Percentiles rank a stretch among this genome's conserved stretches.
These are phyloP conservation scores for Suillus sp. DNA, from an alignment of 768 basidiomycete genomes.

Conservation along the genomic window DNA sequence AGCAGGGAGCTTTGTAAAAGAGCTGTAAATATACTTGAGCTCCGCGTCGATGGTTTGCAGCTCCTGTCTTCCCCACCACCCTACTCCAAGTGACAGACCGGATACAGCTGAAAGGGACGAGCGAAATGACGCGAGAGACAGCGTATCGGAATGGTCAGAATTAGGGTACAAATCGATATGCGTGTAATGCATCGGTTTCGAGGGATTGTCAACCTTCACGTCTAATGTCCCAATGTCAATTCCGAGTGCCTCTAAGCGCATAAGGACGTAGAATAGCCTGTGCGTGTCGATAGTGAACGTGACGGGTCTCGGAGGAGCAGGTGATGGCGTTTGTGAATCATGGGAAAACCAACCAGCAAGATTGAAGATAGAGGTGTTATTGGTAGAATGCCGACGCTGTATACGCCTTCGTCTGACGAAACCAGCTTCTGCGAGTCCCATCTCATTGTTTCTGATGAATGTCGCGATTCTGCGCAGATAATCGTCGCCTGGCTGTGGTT, in stretches of 20 bases:
- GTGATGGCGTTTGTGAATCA: constrained; percentile 29
- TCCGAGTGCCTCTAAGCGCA: constrained; percentile 83
- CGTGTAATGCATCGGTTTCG: constrained; percentile 76
- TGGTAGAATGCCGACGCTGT: constrained; percentile 33
- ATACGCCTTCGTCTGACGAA: constrained; percentile 51
- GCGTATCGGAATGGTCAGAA: constrained; percentile 68
- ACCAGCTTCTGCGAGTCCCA: constrained; percentile 67
- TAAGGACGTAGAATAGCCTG: constrained; percentile 85
- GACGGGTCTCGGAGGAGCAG: constrained; percentile 54
- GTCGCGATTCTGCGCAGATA: constrained; percentile 70
- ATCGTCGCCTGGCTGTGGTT: constrained; percentile 68
- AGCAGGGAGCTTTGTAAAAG: constrained; percentile 88
- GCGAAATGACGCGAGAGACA: constrained; percentile 73
- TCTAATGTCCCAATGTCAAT: constrained; percentile 80
- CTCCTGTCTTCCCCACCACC: constrained; percentile 71
- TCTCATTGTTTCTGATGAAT: constrained; percentile 75
- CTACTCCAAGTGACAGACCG: constrained; percentile 66
- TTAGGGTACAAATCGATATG: constrained; percentile 48
- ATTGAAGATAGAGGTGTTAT: constrained; percentile 50
- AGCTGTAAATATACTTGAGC: constrained; percentile 85
- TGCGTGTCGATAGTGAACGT: constrained; percentile 74
- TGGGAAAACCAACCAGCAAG: constrained; percentile 61
- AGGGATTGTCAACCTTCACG: constrained; percentile 69
- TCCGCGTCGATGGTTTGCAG: constrained; percentile 66
- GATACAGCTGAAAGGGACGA: constrained; percentile 80